phyloP scores from a whole-genome alignment of 1,284 basidiomycete genomes.

The Ustilago hordei region DNA sequence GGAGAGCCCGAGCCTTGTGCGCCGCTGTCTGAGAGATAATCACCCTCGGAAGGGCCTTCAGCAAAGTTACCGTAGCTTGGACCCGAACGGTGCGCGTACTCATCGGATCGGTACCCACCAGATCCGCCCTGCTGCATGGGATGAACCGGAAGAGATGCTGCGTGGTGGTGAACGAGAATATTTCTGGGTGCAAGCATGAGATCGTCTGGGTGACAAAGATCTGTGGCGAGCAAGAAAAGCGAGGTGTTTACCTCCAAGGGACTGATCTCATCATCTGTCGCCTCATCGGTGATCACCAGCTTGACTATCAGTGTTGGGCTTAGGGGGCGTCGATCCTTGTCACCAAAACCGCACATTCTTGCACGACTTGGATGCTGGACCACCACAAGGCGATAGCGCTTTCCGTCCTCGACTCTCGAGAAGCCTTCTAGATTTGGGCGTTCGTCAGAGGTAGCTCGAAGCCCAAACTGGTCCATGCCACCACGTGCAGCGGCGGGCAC shows the following conservation, averaged over 20 bases:
- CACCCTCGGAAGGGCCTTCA: conserved; percentile 9
- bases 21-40: conserved; percentile 28
- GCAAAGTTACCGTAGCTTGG: conserved; percentile 27
- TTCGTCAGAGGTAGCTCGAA: conserved; percentile 17
- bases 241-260: conserved; percentile 63
- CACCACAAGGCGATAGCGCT: conserved; percentile 54
- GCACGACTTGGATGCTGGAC: conserved; percentile 62
- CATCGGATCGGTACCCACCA: conserved; percentile 16
- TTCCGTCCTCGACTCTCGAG: conserved; percentile 42
- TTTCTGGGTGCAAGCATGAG: conserved; percentile 56
- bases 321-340: conserved; percentile 64
- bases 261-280: conserved; percentile 52
- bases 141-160: conserved; percentile 40
- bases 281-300: conserved; percentile 58
- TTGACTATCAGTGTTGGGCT: conserved; percentile 63
- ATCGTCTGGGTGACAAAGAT: conserved; percentile 61
- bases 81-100: conserved; percentile 22
- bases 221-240: conserved; percentile 61
- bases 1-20: conserved; percentile 15
- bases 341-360: conserved; percentile 64
- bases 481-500: conserved; percentile 12
- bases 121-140: conserved; percentile 29
- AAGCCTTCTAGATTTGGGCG: conserved; percentile 40
- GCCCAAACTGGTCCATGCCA: conserved; percentile 28
- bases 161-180: conserved; percentile 58